A percentile compares a stretch with the other conserved stretches of the same genome.
These are phyloP conservation scores for Russula brevipes DNA, from an alignment of 768 basidiomycete species.

Conservation along the genomic window DNA sequence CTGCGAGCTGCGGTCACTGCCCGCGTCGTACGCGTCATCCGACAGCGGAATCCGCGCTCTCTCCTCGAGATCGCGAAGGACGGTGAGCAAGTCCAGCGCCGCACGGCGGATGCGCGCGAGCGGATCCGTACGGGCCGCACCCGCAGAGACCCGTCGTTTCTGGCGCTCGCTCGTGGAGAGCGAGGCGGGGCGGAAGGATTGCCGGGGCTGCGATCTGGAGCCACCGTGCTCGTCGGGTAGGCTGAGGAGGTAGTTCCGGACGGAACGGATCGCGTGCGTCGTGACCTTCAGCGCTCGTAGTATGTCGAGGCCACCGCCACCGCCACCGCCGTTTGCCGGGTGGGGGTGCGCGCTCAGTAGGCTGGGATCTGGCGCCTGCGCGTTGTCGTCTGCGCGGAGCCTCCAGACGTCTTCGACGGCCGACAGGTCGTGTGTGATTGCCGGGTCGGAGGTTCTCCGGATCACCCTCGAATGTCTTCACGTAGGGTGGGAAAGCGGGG, in stretches of 20 bases:
- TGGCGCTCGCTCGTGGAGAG: slow-evolving; percentile 34
- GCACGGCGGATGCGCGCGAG: slow-evolving; percentile 65
- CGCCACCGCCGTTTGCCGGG: background rate
- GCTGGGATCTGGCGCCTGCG: background rate
- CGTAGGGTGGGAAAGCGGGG: slow-evolving; percentile 47
- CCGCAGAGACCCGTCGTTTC: slow-evolving; percentile 34
- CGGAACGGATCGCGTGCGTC: slow-evolving; percentile 73
- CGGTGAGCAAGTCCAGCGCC: slow-evolving; percentile 78
- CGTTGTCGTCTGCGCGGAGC: slow-evolving; percentile 32
- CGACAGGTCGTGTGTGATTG: slow-evolving; percentile 68
- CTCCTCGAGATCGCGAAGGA: slow-evolving; percentile 79
- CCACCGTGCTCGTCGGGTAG: slow-evolving; percentile 58
- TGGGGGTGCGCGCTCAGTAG: slow-evolving; percentile 15
- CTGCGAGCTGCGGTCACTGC: slow-evolving; percentile 52
- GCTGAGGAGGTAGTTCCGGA: slow-evolving; percentile 77
- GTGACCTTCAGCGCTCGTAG: slow-evolving; percentile 71
- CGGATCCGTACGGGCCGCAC: slow-evolving; percentile 47
- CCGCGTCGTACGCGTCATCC: slow-evolving; percentile 79
- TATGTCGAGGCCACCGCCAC: slow-evolving; percentile 45
- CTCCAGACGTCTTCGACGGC: slow-evolving; percentile 61
- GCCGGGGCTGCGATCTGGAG: slow-evolving; percentile 30
- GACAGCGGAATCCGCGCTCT: slow-evolving; percentile 64
- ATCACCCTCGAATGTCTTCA: slow-evolving; percentile 66
- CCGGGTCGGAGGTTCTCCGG: slow-evolving; percentile 73
- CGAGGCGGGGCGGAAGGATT: slow-evolving; percentile 51